These are phyloP conservation scores for Geranium incanum DNA, from an alignment of 441 rosid genomes.

Conservation along the genomic window DNA sequence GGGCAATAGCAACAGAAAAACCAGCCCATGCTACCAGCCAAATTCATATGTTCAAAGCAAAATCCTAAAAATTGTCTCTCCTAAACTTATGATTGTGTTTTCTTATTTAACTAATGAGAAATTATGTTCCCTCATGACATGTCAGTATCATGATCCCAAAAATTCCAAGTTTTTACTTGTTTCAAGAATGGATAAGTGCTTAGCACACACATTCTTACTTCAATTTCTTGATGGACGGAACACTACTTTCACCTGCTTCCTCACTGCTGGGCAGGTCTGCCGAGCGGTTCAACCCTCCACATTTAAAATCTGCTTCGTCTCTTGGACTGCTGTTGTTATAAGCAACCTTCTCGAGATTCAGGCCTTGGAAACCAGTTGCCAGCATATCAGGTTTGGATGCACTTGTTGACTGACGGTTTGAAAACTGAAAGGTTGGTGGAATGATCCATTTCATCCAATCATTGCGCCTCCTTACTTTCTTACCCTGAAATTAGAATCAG, in stretches of 20 bases:
- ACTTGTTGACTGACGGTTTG: not conserved
- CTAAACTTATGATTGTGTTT: slow-evolving; percentile 9
- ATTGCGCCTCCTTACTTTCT: not conserved
- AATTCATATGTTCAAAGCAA: too few relatives aligned
- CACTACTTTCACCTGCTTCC: not conserved
- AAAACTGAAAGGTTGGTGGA: not conserved
- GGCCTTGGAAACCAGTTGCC: not conserved
- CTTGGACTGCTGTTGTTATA: not conserved
- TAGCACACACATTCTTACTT: too few relatives aligned
- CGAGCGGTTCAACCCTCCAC: not conserved
- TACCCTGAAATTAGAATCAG: not conserved
- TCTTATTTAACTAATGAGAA: slow-evolving; percentile 20
- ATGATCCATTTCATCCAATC: not conserved
- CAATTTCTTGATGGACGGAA: not conserved
- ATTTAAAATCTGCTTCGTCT: not conserved
- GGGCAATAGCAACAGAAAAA: too few relatives aligned
- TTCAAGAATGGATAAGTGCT: too few relatives aligned
- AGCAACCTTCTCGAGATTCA: not conserved
- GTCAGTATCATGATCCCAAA: slow-evolving; percentile 16
- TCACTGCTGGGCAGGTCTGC: not conserved
- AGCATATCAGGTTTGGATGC: not conserved
- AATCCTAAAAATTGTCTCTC: not conserved
- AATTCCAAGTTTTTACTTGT: not conserved
- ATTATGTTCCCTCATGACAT: slow-evolving; percentile 10
- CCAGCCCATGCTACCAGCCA: too few relatives aligned